Base-by-base conservation (phyloP, 2,329 filamentous ascomycete species). In the Colletotrichum sp. region DNA sequence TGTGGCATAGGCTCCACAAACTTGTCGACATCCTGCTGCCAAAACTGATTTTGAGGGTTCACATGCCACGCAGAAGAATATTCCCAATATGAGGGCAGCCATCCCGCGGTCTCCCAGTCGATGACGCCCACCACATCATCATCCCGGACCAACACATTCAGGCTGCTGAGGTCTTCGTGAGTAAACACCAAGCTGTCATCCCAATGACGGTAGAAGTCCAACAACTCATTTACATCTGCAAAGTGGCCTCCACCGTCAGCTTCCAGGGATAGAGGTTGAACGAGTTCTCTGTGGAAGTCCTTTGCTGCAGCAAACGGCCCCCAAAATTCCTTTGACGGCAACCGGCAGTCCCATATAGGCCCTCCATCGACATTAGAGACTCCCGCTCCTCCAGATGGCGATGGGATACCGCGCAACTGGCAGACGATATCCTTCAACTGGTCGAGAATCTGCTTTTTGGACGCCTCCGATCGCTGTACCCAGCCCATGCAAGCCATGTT, bases 41-140 rank as follows among this genome's bases (percentile, higher is more conserved):
- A 81, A 38, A 80, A 79, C 2, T 30, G 34, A 16, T 74, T 69
- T 2, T 52, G 16, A n/a, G 66, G 65, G 28, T 69, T 69, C 10
- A 69, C 65, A 65, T 55, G 69, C 56, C 67, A 64, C 18, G 71
- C 71, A 43, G 71, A 64, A 14, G 76, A 78, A 32, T 77, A 79
- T 12, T 81, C 80, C 78, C 80, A 81, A 30, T 80, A 81, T 3
- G 78, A 71, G 0, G 80, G 80, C 28, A 77, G 76, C 74, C 77
- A 81, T 21, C 76, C 81, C 4, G 78, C 68, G 4, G 73, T 79
- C 72, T 81, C 79, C 80, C 79, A 81, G 48, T 81, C 78, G 2
- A 81, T 52, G 36, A 83, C 80, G 1, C 79, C 80, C 6, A 80
- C 78, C 7, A 83, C 67, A 26, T 80, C 58, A 18, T 82, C 81